These are phyloP conservation scores for Onygenales sp. DNA, from an alignment of 2,329 filamentous ascomycete genomes.

Conservation along the genomic window DNA sequence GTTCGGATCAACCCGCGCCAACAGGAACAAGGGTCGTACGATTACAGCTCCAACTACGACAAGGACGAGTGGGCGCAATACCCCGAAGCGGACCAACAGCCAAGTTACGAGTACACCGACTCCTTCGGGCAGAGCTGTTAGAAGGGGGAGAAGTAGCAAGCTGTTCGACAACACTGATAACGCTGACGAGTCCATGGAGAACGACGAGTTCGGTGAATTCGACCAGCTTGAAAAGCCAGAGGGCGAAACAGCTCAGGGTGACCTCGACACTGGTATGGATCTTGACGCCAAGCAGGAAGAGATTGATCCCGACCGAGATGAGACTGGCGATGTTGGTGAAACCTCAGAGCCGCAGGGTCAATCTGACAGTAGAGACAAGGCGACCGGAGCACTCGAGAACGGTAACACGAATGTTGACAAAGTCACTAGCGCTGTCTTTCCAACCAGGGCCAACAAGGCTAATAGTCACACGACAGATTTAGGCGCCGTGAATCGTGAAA, in stretches of 20 bases:
- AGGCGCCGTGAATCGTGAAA: not conserved
- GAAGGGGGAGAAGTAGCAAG: conserved; percentile 26
- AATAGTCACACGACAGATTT: not conserved
- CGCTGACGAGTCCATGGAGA: conserved; percentile 16
- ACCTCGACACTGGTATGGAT: not conserved
- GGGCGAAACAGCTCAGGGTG: not conserved
- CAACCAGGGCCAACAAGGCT: not conserved
- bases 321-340: not conserved
- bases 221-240: not conserved
- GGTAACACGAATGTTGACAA: conserved; percentile 2
- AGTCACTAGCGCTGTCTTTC: not conserved
- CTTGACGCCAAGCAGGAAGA: conserved; percentile 5
- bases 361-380: not conserved
- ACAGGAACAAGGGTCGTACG: conserved; percentile 11
- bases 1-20: conserved; percentile 19
- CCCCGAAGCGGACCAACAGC: conserved; percentile 24
- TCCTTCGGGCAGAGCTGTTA: conserved; percentile 13
- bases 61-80: conserved; percentile 27
- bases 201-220: conserved; percentile 3
- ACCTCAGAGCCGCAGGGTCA: not conserved
- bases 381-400: not conserved
- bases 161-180: conserved; percentile 18
- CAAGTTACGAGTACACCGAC: conserved; percentile 23
- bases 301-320: not conserved
- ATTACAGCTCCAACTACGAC: conserved; percentile 22